Evolutionary conservation across 2,329 filamentous ascomycete genomes (phyloP).

Genomic region (Clonostachys rosea): DNA sequence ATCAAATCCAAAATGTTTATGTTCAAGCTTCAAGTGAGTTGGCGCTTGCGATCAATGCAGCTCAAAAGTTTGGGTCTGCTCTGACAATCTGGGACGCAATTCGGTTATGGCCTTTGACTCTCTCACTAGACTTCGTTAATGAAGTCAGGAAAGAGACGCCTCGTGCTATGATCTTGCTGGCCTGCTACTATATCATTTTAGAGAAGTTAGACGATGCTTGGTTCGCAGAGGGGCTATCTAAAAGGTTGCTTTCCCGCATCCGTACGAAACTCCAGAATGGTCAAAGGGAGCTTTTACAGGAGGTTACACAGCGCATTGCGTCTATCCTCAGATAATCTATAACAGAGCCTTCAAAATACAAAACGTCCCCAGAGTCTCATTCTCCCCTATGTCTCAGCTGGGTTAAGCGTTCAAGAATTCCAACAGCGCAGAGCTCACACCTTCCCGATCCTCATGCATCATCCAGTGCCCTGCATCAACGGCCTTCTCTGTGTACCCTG

Average conservation of each 20-base stretch:
- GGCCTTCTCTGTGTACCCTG: slow-evolving; percentile 6
- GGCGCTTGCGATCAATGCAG: background rate
- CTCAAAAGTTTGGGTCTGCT: background rate
- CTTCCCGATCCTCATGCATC: slow-evolving; percentile 8
- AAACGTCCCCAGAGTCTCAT: too few relatives aligned
- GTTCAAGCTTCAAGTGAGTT: background rate
- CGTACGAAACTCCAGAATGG: background rate
- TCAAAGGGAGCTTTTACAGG: background rate
- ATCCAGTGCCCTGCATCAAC: slow-evolving; percentile 10
- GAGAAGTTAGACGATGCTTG: slow-evolving; percentile 2
- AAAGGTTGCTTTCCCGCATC: background rate
- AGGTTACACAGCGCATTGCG: background rate
- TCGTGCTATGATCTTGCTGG: slow-evolving; percentile 3
- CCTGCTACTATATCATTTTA: slow-evolving; percentile 5
- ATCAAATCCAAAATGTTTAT: background rate
- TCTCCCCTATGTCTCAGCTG: background rate
- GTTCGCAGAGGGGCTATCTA: slow-evolving; percentile 1
- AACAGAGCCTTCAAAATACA: too few relatives aligned
- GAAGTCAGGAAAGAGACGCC: slow-evolving; percentile 3
- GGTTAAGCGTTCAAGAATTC: slow-evolving; percentile 4
- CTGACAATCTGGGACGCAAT: slow-evolving; percentile 3
- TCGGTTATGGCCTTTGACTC: slow-evolving; percentile 2
- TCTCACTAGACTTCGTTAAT: slow-evolving; percentile 3
- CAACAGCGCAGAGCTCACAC: slow-evolving; percentile 3
- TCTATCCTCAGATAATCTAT: background rate